These are phyloP conservation scores for Epichloe sp. DNA, from an alignment of 2,329 filamentous ascomycete species.

Conservation along the genomic window DNA sequence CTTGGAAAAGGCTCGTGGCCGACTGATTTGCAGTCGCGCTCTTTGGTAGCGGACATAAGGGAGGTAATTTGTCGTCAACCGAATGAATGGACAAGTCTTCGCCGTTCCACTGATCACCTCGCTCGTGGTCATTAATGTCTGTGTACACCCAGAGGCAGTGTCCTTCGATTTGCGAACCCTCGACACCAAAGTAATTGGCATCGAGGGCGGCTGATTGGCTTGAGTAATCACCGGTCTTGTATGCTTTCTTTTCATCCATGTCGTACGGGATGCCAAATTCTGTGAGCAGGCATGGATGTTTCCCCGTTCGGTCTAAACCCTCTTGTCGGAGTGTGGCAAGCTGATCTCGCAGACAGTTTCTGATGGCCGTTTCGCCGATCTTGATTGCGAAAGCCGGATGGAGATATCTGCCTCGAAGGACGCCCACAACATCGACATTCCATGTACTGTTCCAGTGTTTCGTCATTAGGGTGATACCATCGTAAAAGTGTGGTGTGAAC, in stretches of 20 bases:
- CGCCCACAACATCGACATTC: constrained; percentile 92
- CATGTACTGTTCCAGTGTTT: constrained; percentile 98
- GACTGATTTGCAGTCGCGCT: constrained; percentile 29
- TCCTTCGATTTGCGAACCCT: constrained; percentile 71
- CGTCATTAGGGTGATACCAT: constrained; percentile 90
- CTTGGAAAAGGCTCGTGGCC: constrained; percentile 25
- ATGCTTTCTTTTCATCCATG: constrained; percentile 94
- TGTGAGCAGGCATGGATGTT: constrained; percentile 78
- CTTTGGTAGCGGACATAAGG: constrained; percentile 36
- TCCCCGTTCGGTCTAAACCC: constrained; percentile 75
- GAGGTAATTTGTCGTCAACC: constrained; percentile 58
- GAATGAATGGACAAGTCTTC: constrained; percentile 91
- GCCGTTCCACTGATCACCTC: constrained; percentile 94
- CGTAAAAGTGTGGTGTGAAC: constrained; percentile 92
- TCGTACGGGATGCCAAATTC: constrained; percentile 98
- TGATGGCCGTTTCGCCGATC: constrained; percentile 82
- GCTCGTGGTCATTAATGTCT: constrained; percentile 68
- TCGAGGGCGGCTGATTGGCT: constrained; percentile 89
- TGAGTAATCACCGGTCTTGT: constrained; percentile 88
- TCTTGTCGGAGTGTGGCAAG: constrained; percentile 72
- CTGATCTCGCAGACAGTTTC: constrained; percentile 86
- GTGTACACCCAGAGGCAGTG: constrained; percentile 86
- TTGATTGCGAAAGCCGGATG: constrained; percentile 86
- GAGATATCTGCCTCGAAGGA: constrained; percentile 77
- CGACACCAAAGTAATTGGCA: constrained; percentile 87